Evolutionary conservation across 106 monocot species (phyloP), one percentile per base, ranked within the genome.

Genomic region (Phalaenopsis equestris): DNA sequence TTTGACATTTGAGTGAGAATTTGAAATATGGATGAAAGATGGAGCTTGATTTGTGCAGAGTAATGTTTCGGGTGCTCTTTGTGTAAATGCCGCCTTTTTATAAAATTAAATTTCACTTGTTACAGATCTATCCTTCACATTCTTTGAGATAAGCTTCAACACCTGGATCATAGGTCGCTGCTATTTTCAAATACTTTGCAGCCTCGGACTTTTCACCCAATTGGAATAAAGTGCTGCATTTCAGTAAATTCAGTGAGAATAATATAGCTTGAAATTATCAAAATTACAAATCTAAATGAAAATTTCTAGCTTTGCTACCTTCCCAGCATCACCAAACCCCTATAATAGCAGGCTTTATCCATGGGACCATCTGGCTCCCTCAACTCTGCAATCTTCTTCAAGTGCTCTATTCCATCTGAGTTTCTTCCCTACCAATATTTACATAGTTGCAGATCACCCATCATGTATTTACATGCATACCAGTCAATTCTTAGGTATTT

Each of bases 121-220:
- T 43, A 43, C 43, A 43, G 15, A 74, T 74, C 18, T 74, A 83
- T 24, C 90, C 88, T 84, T 97, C 96, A 36, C 91, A 97, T 86
- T 98, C 89, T 78, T 91, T 94, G 2, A 94, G 19, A 75, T 86
- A 93, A 45, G 56, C 78, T 74, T 89, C 72, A 70, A 93, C 79
- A 43, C 45, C 79, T 2, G 98, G 94, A 88, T 98, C 94, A 65
- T 94, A 98, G 36, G 85, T 67, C 80, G 90, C 94, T 38, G 94
- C 98, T 64, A 81, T 89, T 16, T 84, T 78, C 56, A 98, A 82
- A 68, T 94, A 90, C 56, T 86, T 86, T 3, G 83, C 89, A 79
- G 94, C 96, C 84, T 96, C 96, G 19, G 84, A 74, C 41, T 83
- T 91, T 15, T 88, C 61, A 19, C 90, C 96, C 38, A 89, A 79